phyloP scores from a whole-genome alignment of 495 filamentous ascomycete species.

The Xylaria nigripes region DNA sequence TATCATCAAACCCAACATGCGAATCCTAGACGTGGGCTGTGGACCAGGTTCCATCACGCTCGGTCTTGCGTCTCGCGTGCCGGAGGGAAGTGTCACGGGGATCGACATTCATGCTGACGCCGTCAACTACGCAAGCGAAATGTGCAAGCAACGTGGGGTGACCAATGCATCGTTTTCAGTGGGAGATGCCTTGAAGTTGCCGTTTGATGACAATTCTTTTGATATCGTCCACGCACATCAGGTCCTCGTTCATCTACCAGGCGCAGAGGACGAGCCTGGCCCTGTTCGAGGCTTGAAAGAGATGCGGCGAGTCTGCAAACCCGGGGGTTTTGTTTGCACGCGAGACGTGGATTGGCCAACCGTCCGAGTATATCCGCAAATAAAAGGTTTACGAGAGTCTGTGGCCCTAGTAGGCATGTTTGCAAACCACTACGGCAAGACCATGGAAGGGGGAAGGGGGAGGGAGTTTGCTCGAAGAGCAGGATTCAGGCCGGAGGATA shows the following conservation, averaged over 20 bases:
- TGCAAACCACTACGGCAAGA: not conserved
- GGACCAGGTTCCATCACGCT: constrained; percentile 51
- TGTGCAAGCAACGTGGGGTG: constrained; percentile 24
- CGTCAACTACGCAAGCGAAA: constrained; percentile 17
- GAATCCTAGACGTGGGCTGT: constrained; percentile 52
- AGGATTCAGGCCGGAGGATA: not conserved
- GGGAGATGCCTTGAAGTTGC: constrained; percentile 36
- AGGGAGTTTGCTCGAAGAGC: constrained; percentile 7
- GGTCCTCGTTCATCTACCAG: constrained; percentile 32
- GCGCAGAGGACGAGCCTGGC: constrained; percentile 12
- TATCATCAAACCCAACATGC: constrained; percentile 37
- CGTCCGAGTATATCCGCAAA: not conserved
- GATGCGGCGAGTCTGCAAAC: constrained; percentile 37
- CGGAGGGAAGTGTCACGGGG: constrained; percentile 35
- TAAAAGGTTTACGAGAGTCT: not conserved
- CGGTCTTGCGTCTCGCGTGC: constrained; percentile 40
- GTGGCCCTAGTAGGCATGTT: not conserved
- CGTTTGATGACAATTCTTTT: constrained; percentile 42
- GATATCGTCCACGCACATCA: constrained; percentile 45
- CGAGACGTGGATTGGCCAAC: constrained; percentile 31
- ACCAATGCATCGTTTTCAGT: constrained; percentile 39
- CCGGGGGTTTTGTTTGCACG: constrained; percentile 33
- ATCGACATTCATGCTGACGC: constrained; percentile 22
- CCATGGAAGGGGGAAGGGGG: not conserved
- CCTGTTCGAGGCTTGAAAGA: constrained; percentile 31